Percentiles rank a stretch among this genome's conserved stretches.
Evolutionary conservation across 805 yeast species (phyloP).

Genomic region (Wickerhamiella alocasiicola): DNA sequence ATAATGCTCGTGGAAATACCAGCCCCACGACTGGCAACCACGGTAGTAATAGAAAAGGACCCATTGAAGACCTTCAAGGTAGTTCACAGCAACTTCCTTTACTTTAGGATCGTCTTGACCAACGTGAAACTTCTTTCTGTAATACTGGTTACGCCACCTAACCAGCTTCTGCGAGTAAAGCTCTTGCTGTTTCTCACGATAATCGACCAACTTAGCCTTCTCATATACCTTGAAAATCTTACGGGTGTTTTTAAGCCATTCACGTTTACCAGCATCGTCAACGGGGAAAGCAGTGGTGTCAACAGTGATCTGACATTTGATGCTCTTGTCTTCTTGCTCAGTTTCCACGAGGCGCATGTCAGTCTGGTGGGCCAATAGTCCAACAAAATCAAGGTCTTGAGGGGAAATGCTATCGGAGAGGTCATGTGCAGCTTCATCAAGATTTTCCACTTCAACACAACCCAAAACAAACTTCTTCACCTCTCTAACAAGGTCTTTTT

Average conservation of each 20-base stretch:
- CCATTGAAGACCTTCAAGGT: conserved; percentile 95
- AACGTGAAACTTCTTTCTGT: conserved; percentile 66
- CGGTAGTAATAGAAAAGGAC: conserved; percentile 84
- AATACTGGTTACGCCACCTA: conserved; percentile 77
- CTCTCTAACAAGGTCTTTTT: conserved; percentile 31
- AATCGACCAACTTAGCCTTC: conserved; percentile 25
- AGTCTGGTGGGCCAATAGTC: conserved; percentile 22
- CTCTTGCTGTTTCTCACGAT: conserved; percentile 38
- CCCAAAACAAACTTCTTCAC: conserved; percentile 38
- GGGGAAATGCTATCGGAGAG: conserved; percentile 19
- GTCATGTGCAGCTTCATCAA: conserved; percentile 13
- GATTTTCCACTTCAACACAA: conserved; percentile 18
- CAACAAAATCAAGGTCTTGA: conserved; percentile 19
- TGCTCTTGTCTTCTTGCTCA: conserved; percentile 11
- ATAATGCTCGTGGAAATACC: conserved; percentile 95
- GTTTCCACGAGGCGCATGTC: conserved; percentile 19
- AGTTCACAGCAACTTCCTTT: conserved; percentile 52
- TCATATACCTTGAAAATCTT: conserved; percentile 30
- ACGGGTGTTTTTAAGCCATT: conserved; percentile 13
- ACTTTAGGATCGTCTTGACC: conserved; percentile 44
- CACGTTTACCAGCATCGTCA: conserved; percentile 40
- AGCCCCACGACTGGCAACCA: conserved; percentile 97
- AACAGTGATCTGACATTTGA: conserved; percentile 12
- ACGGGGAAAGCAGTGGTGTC: conserved; percentile 59
- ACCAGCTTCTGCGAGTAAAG: conserved; percentile 63